Conservation (phyloP, 129 eudicot genomes). For the Deinandra increscens region DNA sequence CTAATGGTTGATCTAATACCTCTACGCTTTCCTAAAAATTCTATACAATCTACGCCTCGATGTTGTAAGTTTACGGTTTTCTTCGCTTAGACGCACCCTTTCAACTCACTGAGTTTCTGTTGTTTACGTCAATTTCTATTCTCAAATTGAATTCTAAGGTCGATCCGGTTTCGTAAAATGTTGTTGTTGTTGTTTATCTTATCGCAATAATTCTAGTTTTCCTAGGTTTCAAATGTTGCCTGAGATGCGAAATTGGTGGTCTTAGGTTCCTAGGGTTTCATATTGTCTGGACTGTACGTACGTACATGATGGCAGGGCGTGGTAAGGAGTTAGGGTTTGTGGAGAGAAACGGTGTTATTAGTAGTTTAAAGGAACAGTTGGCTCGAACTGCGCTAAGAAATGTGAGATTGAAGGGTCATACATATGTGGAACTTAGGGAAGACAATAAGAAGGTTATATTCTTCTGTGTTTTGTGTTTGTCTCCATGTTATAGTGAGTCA, state of each 20-base stretch:
- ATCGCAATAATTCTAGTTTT: conserved; percentile 1
- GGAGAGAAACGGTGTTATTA: conserved; percentile 27
- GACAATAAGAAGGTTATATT: conserved; percentile 73
- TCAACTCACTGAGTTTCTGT: background rate
- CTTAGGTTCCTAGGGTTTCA: conserved; percentile 14
- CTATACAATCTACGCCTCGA: conserved; percentile 52
- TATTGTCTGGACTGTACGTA: background rate
- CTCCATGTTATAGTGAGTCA: conserved; percentile 79
- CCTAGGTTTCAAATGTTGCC: conserved; percentile 23
- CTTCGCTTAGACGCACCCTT: conserved; percentile 1
- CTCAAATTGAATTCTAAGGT: background rate
- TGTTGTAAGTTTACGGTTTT: conserved; percentile 62
- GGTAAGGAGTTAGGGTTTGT: conserved; percentile 57
- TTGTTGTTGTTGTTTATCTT: background rate
- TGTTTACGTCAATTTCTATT: no score
- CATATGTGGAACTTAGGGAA: conserved; percentile 78
- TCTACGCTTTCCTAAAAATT: conserved; percentile 40
- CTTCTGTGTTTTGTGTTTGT: conserved; percentile 76
- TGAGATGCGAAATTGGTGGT: conserved; percentile 6
- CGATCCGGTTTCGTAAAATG: conserved; percentile 12
- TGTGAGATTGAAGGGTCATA: conserved; percentile 74
- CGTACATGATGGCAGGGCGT: conserved; percentile 51
- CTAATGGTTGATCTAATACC: conserved; percentile 44
- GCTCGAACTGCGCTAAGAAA: conserved; percentile 52
- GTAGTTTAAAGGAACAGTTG: conserved; percentile 63